These are phyloP conservation scores for Aspergillus sp. DNA, from an alignment of 2,329 filamentous ascomycete genomes.

Conservation along the genomic window DNA sequence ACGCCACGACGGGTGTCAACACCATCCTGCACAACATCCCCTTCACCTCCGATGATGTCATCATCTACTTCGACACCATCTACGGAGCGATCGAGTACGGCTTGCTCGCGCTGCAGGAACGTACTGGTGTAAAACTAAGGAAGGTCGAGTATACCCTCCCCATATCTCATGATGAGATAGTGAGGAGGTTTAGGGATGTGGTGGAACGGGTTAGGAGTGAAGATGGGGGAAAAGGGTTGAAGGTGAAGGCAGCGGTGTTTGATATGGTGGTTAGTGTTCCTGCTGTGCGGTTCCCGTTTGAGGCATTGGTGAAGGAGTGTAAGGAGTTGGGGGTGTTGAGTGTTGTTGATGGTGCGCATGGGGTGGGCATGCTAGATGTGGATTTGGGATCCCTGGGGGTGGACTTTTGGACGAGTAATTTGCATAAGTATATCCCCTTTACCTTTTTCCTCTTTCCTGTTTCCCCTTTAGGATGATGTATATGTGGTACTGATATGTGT, in stretches of 20 bases:
- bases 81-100: slow-evolving; percentile 78
- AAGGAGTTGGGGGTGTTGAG: slow-evolving; percentile 68
- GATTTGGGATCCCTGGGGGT: slow-evolving; percentile 68
- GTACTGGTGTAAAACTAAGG: slow-evolving; percentile 51
- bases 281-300: slow-evolving; percentile 77
- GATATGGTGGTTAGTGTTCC: slow-evolving; percentile 80
- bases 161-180: slow-evolving; percentile 66
- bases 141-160: slow-evolving; percentile 69
- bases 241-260: slow-evolving; percentile 69
- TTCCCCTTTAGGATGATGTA: background rate
- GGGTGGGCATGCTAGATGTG: slow-evolving; percentile 74
- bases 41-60: slow-evolving; percentile 69
- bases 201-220: slow-evolving; percentile 55
- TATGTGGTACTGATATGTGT: slow-evolving; percentile 6
- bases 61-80: slow-evolving; percentile 75
- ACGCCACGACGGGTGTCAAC: slow-evolving; percentile 72
- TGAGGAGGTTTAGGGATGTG: slow-evolving; percentile 60
- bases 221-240: slow-evolving; percentile 60
- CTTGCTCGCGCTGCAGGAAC: slow-evolving; percentile 71
- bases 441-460: background rate
- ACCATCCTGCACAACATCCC: slow-evolving; percentile 74
- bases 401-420: slow-evolving; percentile 86
- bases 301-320: slow-evolving; percentile 65
- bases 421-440: slow-evolving; percentile 63
- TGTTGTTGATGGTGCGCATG: slow-evolving; percentile 82